phyloP scores from a whole-genome alignment of 225 moss, liverwort and hornwort genomes.

The Physcomitrellopsis africana region DNA sequence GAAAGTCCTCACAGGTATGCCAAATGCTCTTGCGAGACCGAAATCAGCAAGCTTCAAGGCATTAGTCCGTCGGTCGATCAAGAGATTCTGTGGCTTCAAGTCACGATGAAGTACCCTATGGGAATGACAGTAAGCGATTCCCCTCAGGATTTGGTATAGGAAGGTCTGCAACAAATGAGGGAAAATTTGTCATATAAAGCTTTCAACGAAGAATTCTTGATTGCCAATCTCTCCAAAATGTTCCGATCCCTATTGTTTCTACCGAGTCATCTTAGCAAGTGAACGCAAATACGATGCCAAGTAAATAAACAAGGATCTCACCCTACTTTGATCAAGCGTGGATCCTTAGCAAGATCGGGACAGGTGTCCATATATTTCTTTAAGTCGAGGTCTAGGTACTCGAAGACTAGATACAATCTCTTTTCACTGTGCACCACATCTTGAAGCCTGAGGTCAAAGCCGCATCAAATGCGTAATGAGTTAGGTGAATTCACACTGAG shows the following conservation, averaged over 20 bases:
- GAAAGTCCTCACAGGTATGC: conserved; percentile 96
- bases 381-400: conserved; percentile 91
- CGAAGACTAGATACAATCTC: conserved; percentile 89
- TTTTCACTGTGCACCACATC: conserved; percentile 97
- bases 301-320: conserved; percentile 57
- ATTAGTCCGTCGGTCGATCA: conserved; percentile 95
- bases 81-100: conserved; percentile 89
- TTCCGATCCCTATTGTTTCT: no score
- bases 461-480: conserved; percentile 17
- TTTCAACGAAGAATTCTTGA: no score
- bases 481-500: background rate
- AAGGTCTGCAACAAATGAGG: conserved; percentile 69
- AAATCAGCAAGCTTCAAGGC: conserved; percentile 97
- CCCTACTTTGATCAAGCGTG: conserved; percentile 98
- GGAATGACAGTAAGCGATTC: conserved; percentile 94
- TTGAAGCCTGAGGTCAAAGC: conserved; percentile 67
- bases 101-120: conserved; percentile 97
- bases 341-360: conserved; percentile 90
- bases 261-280: background rate
- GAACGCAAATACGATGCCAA: conserved; percentile 11
- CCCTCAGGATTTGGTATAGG: conserved; percentile 91
- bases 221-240: no score
- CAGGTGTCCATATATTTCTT: conserved; percentile 98
- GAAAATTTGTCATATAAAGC: background rate
- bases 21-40: conserved; percentile 94